These are phyloP conservation scores for Calonectria pseudoreteaudii DNA, from an alignment of 2,329 filamentous ascomycete genomes.

Conservation along the genomic window DNA sequence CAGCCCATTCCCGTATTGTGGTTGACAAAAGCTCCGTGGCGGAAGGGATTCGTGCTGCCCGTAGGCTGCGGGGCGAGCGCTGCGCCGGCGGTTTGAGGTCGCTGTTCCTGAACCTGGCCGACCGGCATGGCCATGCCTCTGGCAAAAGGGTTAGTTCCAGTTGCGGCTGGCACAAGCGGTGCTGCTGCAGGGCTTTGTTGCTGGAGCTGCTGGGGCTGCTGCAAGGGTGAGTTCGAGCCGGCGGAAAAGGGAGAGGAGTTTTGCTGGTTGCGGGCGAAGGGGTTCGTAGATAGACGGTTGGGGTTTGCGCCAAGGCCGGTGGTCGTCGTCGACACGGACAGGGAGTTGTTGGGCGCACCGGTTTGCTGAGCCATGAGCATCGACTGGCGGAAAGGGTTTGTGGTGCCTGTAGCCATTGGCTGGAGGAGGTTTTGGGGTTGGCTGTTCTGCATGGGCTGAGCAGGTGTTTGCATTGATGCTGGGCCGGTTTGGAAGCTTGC, in stretches of 20 bases:
- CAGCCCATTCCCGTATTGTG: slow-evolving; percentile 89
- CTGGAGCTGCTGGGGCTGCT: slow-evolving; percentile 47
- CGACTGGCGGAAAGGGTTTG: slow-evolving; percentile 95
- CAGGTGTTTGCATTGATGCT: slow-evolving; percentile 28
- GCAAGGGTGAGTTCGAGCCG: slow-evolving; percentile 57
- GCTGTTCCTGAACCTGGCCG: slow-evolving; percentile 50
- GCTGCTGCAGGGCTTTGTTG: slow-evolving; percentile 36
- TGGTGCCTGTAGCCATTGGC: slow-evolving; percentile 59
- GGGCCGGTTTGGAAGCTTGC: slow-evolving; percentile 49
- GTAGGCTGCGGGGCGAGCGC: slow-evolving; percentile 80
- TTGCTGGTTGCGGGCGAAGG: slow-evolving; percentile 79
- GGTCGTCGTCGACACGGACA: slow-evolving; percentile 54
- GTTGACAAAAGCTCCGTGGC: slow-evolving; percentile 90
- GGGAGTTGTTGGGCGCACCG: slow-evolving; percentile 49
- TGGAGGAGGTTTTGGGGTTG: slow-evolving; percentile 37
- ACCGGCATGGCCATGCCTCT: slow-evolving; percentile 50
- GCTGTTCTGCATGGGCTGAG: slow-evolving; percentile 36
- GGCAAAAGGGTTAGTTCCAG: slow-evolving; percentile 71
- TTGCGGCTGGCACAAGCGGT: slow-evolving; percentile 61
- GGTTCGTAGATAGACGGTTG: slow-evolving; percentile 81
- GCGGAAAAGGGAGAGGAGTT: slow-evolving; percentile 49
- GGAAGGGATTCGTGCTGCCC: slow-evolving; percentile 93
- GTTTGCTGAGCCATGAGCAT: slow-evolving; percentile 77
- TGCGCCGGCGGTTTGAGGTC: slow-evolving; percentile 60
- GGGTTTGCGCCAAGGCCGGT: slow-evolving; percentile 38